Percentiles rank a stretch among this genome's conserved stretches.
These are phyloP conservation scores for Suillus spraguei DNA, from an alignment of 768 basidiomycete genomes.

Conservation along the genomic window DNA sequence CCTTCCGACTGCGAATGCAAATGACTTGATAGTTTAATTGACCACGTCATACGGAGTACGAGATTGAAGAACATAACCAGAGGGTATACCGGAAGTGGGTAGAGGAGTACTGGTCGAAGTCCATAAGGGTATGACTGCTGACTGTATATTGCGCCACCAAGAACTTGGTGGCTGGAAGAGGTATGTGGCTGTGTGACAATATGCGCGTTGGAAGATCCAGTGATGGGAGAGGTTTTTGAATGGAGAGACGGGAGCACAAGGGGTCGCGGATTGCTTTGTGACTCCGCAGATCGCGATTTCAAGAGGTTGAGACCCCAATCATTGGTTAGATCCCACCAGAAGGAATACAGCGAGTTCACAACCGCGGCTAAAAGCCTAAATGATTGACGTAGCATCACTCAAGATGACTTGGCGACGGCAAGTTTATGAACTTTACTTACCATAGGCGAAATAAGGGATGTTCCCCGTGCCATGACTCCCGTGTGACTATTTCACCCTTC, in stretches of 20 bases:
- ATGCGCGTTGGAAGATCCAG: slow-evolving; percentile 18
- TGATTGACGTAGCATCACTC: slow-evolving; percentile 13
- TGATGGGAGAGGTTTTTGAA: slow-evolving; percentile 31
- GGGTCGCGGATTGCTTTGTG: slow-evolving; percentile 39
- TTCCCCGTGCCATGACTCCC: slow-evolving; percentile 70
- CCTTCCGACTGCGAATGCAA: slow-evolving; percentile 80
- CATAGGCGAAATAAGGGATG: slow-evolving; percentile 83
- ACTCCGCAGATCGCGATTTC: slow-evolving; percentile 34
- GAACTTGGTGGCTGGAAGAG: slow-evolving; percentile 13
- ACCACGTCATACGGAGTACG: slow-evolving; percentile 91
- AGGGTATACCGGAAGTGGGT: slow-evolving; percentile 84
- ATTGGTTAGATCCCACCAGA: slow-evolving; percentile 99
- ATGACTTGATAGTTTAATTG: slow-evolving; percentile 86
- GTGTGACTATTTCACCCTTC: slow-evolving; percentile 45
- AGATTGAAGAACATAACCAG: slow-evolving; percentile 82
- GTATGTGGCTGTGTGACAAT: slow-evolving; percentile 20
- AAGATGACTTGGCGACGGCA: slow-evolving; percentile 1
- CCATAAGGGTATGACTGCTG: slow-evolving; percentile 58
- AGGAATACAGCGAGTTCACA: slow-evolving; percentile 91
- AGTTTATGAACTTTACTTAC: slow-evolving; percentile 56
- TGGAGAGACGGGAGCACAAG: slow-evolving; percentile 51
- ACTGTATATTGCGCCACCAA: slow-evolving; percentile 19
- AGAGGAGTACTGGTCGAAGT: slow-evolving; percentile 73
- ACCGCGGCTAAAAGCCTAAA: slow-evolving; percentile 80
- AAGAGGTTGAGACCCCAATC: slow-evolving; percentile 94